Conservation (phyloP, 345 rosid genomes). For the Raphanus raphanistrum region DNA sequence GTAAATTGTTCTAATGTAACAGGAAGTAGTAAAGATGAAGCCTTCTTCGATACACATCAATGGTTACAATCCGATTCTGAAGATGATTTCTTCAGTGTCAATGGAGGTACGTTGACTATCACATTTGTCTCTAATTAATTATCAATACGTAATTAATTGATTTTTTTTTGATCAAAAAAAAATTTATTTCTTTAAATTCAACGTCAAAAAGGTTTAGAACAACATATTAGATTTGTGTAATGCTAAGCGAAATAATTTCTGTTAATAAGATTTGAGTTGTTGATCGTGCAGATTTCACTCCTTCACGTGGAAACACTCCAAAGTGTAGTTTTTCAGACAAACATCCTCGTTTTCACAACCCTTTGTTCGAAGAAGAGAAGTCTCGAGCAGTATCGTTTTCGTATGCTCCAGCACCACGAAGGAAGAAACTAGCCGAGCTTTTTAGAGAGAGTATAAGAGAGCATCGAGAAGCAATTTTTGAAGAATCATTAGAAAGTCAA, state of each 20-base stretch:
- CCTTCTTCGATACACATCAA: constrained; percentile 67
- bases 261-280: not conserved
- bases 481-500: constrained; percentile 29
- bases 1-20: constrained; percentile 29
- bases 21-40: constrained; percentile 83
- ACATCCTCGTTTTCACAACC: constrained; percentile 45
- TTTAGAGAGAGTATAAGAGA: constrained; percentile 59
- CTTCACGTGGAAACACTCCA: constrained; percentile 82
- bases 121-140: not conserved
- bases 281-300: constrained; percentile 69
- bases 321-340: constrained; percentile 49
- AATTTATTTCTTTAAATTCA: not conserved
- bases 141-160: not conserved
- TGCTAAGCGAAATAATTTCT: not conserved
- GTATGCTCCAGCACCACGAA: constrained; percentile 49
- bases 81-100: constrained; percentile 85
- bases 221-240: not conserved
- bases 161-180: too few relatives aligned
- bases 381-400: constrained; percentile 37
- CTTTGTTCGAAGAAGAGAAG: constrained; percentile 33
- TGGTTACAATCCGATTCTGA: constrained; percentile 88
- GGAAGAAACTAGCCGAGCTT: constrained; percentile 70
- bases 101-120: constrained; percentile 60
- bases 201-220: not conserved
- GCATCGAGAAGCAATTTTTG: constrained; percentile 28